Base-by-base conservation (phyloP, 345 rosid species). In the Anastatica hierochuntica region DNA sequence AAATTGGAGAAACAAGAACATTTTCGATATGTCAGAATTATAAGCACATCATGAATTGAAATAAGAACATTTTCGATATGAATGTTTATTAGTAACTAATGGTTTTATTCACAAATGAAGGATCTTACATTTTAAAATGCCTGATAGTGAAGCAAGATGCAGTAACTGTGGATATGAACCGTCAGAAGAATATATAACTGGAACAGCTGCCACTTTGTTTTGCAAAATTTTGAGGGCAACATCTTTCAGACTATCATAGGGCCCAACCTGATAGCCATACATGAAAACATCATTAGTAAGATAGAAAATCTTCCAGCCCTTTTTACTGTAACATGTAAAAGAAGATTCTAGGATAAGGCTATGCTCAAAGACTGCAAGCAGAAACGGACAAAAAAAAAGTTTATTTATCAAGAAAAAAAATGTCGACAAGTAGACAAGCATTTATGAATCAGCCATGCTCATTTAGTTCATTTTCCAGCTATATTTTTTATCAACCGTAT, bases 131-230 rank as follows among this genome's bases (percentile, higher is more conserved):
- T 83, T 88, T 59, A 94, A 69, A 67, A 94, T 82, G 67, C 90
- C 95, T 47, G 97, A 80, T 50, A 94, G 77, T 7, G 99, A 81
- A 64, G 99, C 95, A 73, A 94, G 87, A 67, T 88, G 86, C 50
- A 94, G 77, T 47, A 94, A 76, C 77, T 80, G 87, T 0, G 90
- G 96, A 69, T 71, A 72, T 59, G 89, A 70, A 67, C 79, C 86
- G 63, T 76, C 94, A 12, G 73, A 66, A 36, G 89, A 75, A 73
- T 77, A 66, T 29, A 78, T 70, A 67, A 94, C 71, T 17, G 97
- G 97, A 76, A 88, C 74, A 0, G 80, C 80, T 8, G 99, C 80
- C 62, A 94, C 83, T 41, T 75, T 71, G 68, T 79, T 78, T 60
- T 73, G 86, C 79, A 94, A 71, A 77, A 94, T 72, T 78, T 82